Conservation (phyloP, 768 basidiomycete genomes). For the Polyporus arcularius region DNA sequence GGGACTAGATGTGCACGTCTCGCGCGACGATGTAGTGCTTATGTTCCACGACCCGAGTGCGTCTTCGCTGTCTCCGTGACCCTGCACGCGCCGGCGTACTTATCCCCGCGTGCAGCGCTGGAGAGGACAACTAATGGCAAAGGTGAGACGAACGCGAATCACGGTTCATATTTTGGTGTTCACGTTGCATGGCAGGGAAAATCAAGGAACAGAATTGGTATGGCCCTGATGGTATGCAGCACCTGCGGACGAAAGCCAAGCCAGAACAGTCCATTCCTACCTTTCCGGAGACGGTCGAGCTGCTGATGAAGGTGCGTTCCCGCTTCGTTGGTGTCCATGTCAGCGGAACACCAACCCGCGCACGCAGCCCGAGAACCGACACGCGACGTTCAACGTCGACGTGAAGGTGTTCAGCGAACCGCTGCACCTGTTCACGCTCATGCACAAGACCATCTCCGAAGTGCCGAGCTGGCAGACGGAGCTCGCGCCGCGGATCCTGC, state of each 20-base stretch:
- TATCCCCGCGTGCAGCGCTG: slow-evolving; percentile 45
- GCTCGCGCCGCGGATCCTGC: slow-evolving; percentile 78
- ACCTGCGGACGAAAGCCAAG: slow-evolving; percentile 75
- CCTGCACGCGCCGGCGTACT: neutral
- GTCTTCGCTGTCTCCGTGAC: slow-evolving; percentile 11
- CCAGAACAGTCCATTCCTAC: slow-evolving; percentile 91
- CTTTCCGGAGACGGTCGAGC: slow-evolving; percentile 78
- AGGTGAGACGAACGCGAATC: slow-evolving; percentile 40
- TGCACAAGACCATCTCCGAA: slow-evolving; percentile 65
- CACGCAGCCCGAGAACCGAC: slow-evolving; percentile 67
- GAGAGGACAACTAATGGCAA: slow-evolving; percentile 80
- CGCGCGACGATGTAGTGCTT: slow-evolving; percentile 79
- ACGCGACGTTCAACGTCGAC: slow-evolving; percentile 84
- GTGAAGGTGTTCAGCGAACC: slow-evolving; percentile 95
- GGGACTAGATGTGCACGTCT: slow-evolving; percentile 86
- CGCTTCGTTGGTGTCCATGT: slow-evolving; percentile 18
- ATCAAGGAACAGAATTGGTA: slow-evolving; percentile 55
- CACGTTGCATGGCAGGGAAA: slow-evolving; percentile 49
- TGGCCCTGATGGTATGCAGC: slow-evolving; percentile 59
- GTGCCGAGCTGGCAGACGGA: slow-evolving; percentile 71
- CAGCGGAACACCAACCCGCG: neutral
- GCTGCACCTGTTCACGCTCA: slow-evolving; percentile 75
- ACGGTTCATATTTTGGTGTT: neutral
- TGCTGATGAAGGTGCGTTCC: slow-evolving; percentile 68
- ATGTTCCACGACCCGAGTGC: slow-evolving; percentile 94